Evolutionary conservation across 164 flowering plant genomes (phyloP).

Genomic region (Tinospora cordifolia): DNA sequence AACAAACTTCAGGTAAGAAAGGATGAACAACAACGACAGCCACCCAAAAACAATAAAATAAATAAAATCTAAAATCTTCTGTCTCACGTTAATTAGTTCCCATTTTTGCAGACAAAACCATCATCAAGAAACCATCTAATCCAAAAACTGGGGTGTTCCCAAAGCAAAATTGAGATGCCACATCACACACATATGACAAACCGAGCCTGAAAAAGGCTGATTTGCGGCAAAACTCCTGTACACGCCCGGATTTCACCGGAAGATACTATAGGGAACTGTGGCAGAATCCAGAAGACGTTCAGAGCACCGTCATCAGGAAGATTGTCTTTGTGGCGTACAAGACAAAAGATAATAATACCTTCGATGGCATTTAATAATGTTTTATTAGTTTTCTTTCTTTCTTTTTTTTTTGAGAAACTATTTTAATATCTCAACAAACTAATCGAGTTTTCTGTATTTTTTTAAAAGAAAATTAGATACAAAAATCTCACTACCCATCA

Average conservation of each 20-base stretch:
- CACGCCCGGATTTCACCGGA: background rate
- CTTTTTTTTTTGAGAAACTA: no score
- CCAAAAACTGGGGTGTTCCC: background rate
- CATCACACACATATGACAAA: background rate
- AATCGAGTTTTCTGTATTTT: no score
- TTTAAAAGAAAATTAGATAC: no score
- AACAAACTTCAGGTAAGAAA: background rate
- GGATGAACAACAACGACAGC: background rate
- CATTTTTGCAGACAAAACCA: background rate
- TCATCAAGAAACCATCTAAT: background rate
- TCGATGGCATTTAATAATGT: no score
- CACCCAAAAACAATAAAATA: no score
- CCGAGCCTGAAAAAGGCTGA: background rate
- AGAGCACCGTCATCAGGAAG: no score
- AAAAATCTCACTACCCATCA: no score
- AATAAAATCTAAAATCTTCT: no score
- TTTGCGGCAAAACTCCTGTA: background rate
- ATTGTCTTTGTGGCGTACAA: no score
- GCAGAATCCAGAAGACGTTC: background rate
- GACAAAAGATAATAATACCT: no score
- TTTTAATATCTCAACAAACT: no score
- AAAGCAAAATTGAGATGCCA: background rate
- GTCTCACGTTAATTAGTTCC: background rate
- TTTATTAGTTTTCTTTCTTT: no score
- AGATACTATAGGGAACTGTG: background rate